phyloP scores from a whole-genome alignment of 129 eudicot genomes.

The Oenanthe sinensis region DNA sequence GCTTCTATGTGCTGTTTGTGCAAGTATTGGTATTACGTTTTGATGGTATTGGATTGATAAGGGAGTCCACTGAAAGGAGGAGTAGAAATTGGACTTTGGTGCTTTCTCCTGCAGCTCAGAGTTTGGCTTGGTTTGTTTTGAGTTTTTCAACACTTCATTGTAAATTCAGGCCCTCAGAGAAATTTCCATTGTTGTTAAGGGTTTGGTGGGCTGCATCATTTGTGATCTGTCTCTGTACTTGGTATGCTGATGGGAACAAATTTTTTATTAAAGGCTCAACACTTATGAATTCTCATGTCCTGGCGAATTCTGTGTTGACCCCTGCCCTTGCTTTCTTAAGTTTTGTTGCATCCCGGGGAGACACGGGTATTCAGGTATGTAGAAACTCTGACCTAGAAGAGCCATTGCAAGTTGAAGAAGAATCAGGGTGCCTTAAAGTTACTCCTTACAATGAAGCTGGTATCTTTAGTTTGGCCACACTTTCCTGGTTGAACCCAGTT shows the following conservation, averaged over 20 bases:
- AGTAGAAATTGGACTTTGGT: slow-evolving; percentile 35
- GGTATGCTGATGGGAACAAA: slow-evolving; percentile 53
- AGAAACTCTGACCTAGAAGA: slow-evolving; percentile 65
- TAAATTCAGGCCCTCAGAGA: slow-evolving; percentile 53
- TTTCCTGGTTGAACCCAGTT: slow-evolving; percentile 81
- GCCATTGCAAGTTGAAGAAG: slow-evolving; percentile 72
- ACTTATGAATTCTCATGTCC: slow-evolving; percentile 43
- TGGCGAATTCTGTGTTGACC: slow-evolving; percentile 44
- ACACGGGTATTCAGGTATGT: slow-evolving; percentile 50
- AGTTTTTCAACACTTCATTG: slow-evolving; percentile 51
- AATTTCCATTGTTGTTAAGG: slow-evolving; percentile 53
- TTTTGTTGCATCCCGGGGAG: slow-evolving; percentile 64
- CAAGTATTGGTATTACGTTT: slow-evolving; percentile 61
- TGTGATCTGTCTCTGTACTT: slow-evolving; percentile 38
- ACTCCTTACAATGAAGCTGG: slow-evolving; percentile 80
- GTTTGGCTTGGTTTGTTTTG: slow-evolving; percentile 71
- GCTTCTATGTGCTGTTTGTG: slow-evolving; percentile 60
- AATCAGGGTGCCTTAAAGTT: slow-evolving; percentile 74
- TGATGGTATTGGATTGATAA: slow-evolving; percentile 50
- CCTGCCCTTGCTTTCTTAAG: slow-evolving; percentile 70
- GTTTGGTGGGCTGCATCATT: slow-evolving; percentile 77
- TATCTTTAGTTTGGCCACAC: slow-evolving; percentile 64
- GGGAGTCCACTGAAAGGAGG: slow-evolving; percentile 33
- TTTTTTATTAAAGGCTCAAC: slow-evolving; percentile 42
- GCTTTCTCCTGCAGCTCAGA: slow-evolving; percentile 57